Percentiles rank a stretch among this genome's conserved stretches.
Conservation (phyloP, 2,329 filamentous ascomycete genomes). For the Scedosporium aurantiacum region DNA sequence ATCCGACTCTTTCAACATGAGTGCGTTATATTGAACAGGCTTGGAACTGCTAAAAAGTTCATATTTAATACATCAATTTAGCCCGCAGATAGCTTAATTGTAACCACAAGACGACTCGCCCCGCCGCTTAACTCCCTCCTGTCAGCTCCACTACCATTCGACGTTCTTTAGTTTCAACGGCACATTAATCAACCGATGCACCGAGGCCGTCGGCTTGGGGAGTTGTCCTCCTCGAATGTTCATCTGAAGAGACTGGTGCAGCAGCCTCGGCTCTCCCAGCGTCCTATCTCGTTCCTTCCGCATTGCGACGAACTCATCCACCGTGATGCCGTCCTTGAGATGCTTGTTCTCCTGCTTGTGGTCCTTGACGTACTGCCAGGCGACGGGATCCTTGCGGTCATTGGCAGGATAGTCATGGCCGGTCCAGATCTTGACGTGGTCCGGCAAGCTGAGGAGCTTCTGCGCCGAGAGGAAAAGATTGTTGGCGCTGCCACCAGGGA, state of each 20-base stretch:
- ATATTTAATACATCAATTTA: no score
- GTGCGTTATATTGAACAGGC: no score
- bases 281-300: slow-evolving; percentile 30
- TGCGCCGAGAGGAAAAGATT: slow-evolving; percentile 31
- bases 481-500: slow-evolving; percentile 37
- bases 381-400: slow-evolving; percentile 19
- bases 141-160: slow-evolving; percentile 40
- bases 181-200: slow-evolving; percentile 23
- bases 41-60: no score
- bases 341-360: slow-evolving; percentile 38
- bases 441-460: slow-evolving; percentile 29
- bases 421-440: slow-evolving; percentile 36
- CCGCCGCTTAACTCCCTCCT: background rate
- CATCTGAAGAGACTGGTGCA: slow-evolving; percentile 40
- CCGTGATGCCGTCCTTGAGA: slow-evolving; percentile 26
- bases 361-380: slow-evolving; percentile 32
- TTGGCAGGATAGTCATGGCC: slow-evolving; percentile 43
- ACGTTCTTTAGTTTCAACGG: slow-evolving; percentile 18
- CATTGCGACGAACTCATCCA: slow-evolving; percentile 32
- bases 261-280: slow-evolving; percentile 31
- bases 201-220: slow-evolving; percentile 20
- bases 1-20: no score
- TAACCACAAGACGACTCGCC: no score
- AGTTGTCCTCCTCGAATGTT: slow-evolving; percentile 39
- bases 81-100: background rate